A percentile compares a stretch with the other conserved stretches of the same genome.
Conservation (phyloP, 2,329 filamentous ascomycete species). For the Phaeoacremonium minimum region DNA sequence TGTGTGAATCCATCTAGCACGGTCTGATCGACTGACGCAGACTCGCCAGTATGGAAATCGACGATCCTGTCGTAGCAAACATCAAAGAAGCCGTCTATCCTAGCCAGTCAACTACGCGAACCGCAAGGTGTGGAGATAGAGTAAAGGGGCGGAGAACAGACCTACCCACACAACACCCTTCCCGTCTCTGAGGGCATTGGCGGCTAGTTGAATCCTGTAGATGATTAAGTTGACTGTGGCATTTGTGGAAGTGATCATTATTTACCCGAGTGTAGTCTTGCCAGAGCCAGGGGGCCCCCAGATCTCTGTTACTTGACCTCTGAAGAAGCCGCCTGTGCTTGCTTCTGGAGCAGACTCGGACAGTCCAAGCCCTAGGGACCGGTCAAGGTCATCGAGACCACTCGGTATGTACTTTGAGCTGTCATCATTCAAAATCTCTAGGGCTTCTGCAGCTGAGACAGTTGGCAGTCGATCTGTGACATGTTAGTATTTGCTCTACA, state of each 20-base stretch:
- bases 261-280: slow-evolving; percentile 79
- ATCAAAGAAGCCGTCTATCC: slow-evolving; percentile 27
- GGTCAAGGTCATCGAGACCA: slow-evolving; percentile 49
- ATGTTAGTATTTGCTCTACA: slow-evolving; percentile 3
- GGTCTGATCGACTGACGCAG: no score
- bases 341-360: slow-evolving; percentile 6
- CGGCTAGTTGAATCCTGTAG: slow-evolving; percentile 64
- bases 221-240: neutral
- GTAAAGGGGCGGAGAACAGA: slow-evolving; percentile 50
- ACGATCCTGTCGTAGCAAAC: slow-evolving; percentile 13
- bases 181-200: slow-evolving; percentile 56
- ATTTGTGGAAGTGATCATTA: slow-evolving; percentile 12
- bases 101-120: no score
- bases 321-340: slow-evolving; percentile 55
- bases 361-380: no score
- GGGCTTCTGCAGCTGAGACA: slow-evolving; percentile 68
- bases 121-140: no score
- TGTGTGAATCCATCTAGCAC: slow-evolving; percentile 34
- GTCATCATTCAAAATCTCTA: slow-evolving; percentile 54
- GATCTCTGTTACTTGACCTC: slow-evolving; percentile 78
- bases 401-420: slow-evolving; percentile 50
- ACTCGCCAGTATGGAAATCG: slow-evolving; percentile 1
- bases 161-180: slow-evolving; percentile 77
- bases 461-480: slow-evolving; percentile 68
- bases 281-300: slow-evolving; percentile 84